Evolutionary conservation across 192 early-diverging fungal genomes (phyloP), one percentile per base, ranked within the genome.

Genomic region (Rhizoclosmatium sp.): DNA sequence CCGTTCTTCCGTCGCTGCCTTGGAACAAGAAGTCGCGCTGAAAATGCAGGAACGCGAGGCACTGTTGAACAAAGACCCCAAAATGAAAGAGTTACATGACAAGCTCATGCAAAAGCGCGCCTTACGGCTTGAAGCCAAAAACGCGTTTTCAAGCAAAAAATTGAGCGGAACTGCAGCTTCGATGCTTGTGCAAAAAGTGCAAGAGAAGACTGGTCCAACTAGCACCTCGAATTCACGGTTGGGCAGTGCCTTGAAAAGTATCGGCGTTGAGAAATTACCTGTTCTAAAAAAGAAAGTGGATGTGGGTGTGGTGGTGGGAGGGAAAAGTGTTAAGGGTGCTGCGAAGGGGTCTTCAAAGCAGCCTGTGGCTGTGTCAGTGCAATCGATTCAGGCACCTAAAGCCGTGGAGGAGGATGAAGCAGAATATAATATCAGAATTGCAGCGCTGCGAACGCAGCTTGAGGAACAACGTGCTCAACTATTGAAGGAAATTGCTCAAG

Each of bases 51-150:
- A 54, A 69, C n/a, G 62, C 21, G 56, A 58, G 39, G 65, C 45
- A 0, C 2, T 41, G 10, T 40, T 23, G 16, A 56, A 69, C 31
- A 41, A 10, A 9, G 78, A 84, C 66, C 71, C 70, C 23, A 54
- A 4, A 3, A 7, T 85, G 2, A 46, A 47, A 39, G 45, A 39
- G 42, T 42, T 86, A 2, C 70, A 79, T 10, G 82, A 83, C 23
- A 84, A 82, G 74, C 62, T 86, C 3, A 45, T 56, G 3, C 68
- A 65, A 14, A 86, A 86, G 61, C 59, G 77, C 49, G 69, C 83
- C 2, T 61, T 75, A 4, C 69, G 83, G 14, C 51, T 75, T 4
- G 12, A 31, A 48, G 21, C 51, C 16, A 79, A 79, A 56, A 58
- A 4, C 4, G 65, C 65, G 49, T 56, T 76, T 49, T 46, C 75